Base-by-base conservation (phyloP, 2,329 filamentous ascomycete genomes). In the Colletotrichum limetticola region DNA sequence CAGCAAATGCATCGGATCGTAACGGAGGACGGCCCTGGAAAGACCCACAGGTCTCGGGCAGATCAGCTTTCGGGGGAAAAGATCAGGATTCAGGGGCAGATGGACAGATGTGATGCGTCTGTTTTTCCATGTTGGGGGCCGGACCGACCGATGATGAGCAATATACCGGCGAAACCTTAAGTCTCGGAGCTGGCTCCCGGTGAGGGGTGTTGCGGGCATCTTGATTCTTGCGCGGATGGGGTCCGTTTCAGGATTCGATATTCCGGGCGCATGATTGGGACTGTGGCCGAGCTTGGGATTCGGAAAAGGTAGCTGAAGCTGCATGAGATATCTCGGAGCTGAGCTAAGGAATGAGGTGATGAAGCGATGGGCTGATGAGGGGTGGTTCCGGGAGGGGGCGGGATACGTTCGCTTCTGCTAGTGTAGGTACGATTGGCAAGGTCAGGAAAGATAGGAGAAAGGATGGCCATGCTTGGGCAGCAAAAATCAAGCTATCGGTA, bases 101-200 rank as follows among this genome's bases (percentile, higher is more conserved):
- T 22, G 42, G 42, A 49, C 8, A 49, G 60, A 65, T 49, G 46
- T 70, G 60, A 57, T 55, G 56, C 57, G 61, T 49, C 4, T 49
- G 42, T 26, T 63, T 14, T 42, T 22, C 53, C 60, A 22, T 42
- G 46, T 66, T 70, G 70, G 70, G 70, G 66, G 70, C 70, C 70
- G 70, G 70, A 72, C 70, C 70, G 70, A 56, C 70, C 70, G 70
- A 72, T n/a, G 37, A 28, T 61, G 66, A 61, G 60, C 32, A 49
- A 70, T 61, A 63, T 61, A 62, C 65, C 56, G 55, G 49, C 62
- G 61, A 66, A 72, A 70, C 70, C 26, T 56, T 57, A 65, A 65
- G 62, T 65, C 22, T 65, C 62, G 52, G 62, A n/a, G 52, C 32
- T 24, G 16, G 52, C 52, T 42, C 30, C 16, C 28, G 46, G 49